These are phyloP conservation scores for Vitis hybrid DNA, from an alignment of 177 flowering plant genomes.

Conservation along the genomic window DNA sequence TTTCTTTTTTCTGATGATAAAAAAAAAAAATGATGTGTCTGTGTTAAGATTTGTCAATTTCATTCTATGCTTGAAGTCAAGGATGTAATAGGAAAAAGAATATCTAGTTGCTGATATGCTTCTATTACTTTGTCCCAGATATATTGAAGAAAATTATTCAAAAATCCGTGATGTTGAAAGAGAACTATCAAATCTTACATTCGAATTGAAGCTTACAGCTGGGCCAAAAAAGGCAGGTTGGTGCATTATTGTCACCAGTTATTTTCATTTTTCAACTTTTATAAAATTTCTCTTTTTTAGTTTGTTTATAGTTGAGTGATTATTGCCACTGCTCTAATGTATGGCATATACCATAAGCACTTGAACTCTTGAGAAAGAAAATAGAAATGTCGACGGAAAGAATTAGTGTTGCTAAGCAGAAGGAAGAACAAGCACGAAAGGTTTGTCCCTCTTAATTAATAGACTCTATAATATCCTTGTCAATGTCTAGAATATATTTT, in stretches of 20 bases:
- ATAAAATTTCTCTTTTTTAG: background rate
- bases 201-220: conserved; percentile 96
- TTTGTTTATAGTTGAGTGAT: conserved; percentile 4
- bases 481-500: background rate
- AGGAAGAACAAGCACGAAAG: conserved; percentile 89
- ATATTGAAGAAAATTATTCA: conserved; percentile 90
- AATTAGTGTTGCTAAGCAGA: conserved; percentile 73
- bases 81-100: background rate
- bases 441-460: conserved; percentile 33
- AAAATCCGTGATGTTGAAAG: conserved; percentile 95
- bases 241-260: conserved; percentile 13
- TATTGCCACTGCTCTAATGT: conserved; percentile 14
- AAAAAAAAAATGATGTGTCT: too few relatives aligned
- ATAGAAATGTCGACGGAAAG: conserved; percentile 86
- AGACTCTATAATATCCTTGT: background rate
- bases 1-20: too few relatives aligned
- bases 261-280: conserved; percentile 1
- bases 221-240: conserved; percentile 99
- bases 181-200: conserved; percentile 69
- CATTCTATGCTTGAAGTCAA: too few relatives aligned
- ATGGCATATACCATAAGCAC: conserved; percentile 51
- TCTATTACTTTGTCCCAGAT: conserved; percentile 37
- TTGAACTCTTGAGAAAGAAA: conserved; percentile 91
- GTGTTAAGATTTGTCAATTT: too few relatives aligned
- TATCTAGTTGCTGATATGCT: background rate